Base-by-base conservation (phyloP, 2,329 filamentous ascomycete species). In the Pseudogymnoascus sp. region DNA sequence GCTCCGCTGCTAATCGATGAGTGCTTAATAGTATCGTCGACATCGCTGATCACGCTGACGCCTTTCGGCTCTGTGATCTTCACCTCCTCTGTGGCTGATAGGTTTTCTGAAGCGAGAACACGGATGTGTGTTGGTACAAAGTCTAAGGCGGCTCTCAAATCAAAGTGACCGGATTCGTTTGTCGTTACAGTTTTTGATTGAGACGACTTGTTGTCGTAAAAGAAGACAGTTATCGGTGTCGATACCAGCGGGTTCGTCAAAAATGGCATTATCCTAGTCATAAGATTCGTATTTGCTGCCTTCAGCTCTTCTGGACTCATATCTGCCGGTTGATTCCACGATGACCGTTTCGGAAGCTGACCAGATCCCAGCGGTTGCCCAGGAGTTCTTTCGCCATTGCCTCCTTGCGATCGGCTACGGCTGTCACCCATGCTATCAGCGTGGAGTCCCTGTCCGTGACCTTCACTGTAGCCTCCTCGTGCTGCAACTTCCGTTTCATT, bases 1-100 rank as follows among this genome's bases (percentile, higher is more conserved):
- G 93, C 89, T 5, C 95, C 94, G 60, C 84, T 84, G 1, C 86
- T 84, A 67, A 99, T 97, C 62, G 92, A 95, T 19, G 94, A 97
- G 69, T 92, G 89, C 74, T 99, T 99, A 72, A 99, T 88, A 0
- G 94, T 99, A 74, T 99, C 94, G 71, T 99, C 94, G 66, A 99
- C 94, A 72, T 99, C 94, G 72, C 91, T 97, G 73, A 99, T 97
- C 63, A 99, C 72, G 73, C 92, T 97, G 65, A 99, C 84, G 41
- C 94, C 94, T 22, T 79, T 80, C 0, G 89, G 84, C 63, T 93
- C 88, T 3, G 89, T 92, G 60, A 97, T 79, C 41, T 85, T 81
- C 49, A 99, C 82, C 62, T 90, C 83, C 66, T 94, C 89, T 1
- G 88, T 91, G 0, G 87, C 87, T 14, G 92, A 96, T 3, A 99